phyloP scores from a whole-genome alignment of 2,329 filamentous ascomycete genomes.

The Xylariaceae sp. region DNA sequence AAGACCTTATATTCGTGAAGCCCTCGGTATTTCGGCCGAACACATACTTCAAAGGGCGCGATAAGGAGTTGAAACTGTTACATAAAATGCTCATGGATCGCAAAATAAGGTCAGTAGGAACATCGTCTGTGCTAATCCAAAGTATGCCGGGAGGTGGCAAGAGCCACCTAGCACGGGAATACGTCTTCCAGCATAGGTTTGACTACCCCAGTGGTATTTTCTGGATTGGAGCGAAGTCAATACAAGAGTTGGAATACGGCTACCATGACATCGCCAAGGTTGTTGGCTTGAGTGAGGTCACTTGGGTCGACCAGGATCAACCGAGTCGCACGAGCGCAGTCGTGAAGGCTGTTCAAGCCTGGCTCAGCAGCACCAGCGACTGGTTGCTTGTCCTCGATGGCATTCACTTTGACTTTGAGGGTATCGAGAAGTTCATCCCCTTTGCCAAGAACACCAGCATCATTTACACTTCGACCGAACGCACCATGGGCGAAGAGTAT shows the following conservation, averaged over 20 bases:
- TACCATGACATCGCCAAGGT: slow-evolving; percentile 62
- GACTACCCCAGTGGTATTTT: slow-evolving; percentile 63
- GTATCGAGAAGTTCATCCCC: slow-evolving; percentile 58
- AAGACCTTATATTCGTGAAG: slow-evolving; percentile 36
- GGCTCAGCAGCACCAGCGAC: slow-evolving; percentile 56
- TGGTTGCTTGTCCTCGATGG: slow-evolving; percentile 67
- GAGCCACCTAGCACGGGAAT: slow-evolving; percentile 62
- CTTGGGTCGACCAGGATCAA: slow-evolving; percentile 37
- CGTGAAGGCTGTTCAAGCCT: slow-evolving; percentile 53
- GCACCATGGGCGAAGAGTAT: slow-evolving; percentile 49
- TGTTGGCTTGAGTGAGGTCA: slow-evolving; percentile 43
- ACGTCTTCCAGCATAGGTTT: slow-evolving; percentile 55
- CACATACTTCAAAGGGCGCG: slow-evolving; percentile 52
- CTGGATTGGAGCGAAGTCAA: slow-evolving; percentile 61
- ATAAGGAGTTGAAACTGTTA: slow-evolving; percentile 52
- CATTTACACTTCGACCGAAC: slow-evolving; percentile 64
- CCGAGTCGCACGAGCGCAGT: slow-evolving; percentile 41
- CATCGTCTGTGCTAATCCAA: slow-evolving; percentile 58
- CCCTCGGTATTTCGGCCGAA: slow-evolving; percentile 57
- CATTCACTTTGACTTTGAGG: slow-evolving; percentile 54
- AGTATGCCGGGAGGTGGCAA: slow-evolving; percentile 64
- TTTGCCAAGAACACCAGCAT: slow-evolving; percentile 57
- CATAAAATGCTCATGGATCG: slow-evolving; percentile 55
- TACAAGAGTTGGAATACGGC: slow-evolving; percentile 53
- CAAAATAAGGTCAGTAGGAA: slow-evolving; percentile 50